These are phyloP conservation scores for Neofusicoccum parvum DNA, from an alignment of 2,329 filamentous ascomycete genomes.

Conservation along the genomic window DNA sequence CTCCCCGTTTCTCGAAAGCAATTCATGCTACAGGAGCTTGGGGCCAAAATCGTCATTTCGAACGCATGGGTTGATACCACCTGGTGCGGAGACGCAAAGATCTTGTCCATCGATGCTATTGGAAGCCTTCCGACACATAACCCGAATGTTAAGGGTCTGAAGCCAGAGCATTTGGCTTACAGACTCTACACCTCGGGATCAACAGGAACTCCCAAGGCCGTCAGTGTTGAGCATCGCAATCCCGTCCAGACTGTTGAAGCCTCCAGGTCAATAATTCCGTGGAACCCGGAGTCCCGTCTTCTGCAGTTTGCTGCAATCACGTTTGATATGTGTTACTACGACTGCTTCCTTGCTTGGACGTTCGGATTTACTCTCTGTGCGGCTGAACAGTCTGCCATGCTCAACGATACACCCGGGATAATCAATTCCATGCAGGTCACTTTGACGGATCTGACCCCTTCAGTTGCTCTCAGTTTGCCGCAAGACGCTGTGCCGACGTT, in stretches of 20 bases:
- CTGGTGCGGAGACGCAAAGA: conserved; percentile 22
- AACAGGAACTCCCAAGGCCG: conserved; percentile 47
- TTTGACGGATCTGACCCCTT: conserved; percentile 47
- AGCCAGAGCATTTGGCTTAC: conserved; percentile 40
- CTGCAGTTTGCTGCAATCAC: conserved; percentile 48
- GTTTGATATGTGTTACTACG: conserved; percentile 52
- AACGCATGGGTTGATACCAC: conserved; percentile 11
- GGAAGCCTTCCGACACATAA: conserved; percentile 23
- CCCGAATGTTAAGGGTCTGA: conserved; percentile 30
- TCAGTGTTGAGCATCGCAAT: conserved; percentile 45
- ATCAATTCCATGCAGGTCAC: conserved; percentile 40
- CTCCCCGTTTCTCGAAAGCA: conserved; percentile 37
- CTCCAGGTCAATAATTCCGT: conserved; percentile 42
- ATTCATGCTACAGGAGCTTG: conserved; percentile 39
- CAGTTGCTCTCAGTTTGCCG: conserved; percentile 41
- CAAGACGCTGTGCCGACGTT: conserved; percentile 38
- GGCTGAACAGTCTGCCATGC: conserved; percentile 40
- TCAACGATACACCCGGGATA: conserved; percentile 39
- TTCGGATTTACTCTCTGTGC: conserved; percentile 48
- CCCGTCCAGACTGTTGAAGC: conserved; percentile 46
- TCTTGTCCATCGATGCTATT: conserved; percentile 23
- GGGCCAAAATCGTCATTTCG: conserved; percentile 33
- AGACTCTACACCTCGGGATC: conserved; percentile 49
- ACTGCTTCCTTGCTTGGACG: conserved; percentile 50
- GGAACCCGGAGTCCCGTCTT: conserved; percentile 40